phyloP scores from a whole-genome alignment of 1,284 basidiomycete genomes.

The Tilletia indica region DNA sequence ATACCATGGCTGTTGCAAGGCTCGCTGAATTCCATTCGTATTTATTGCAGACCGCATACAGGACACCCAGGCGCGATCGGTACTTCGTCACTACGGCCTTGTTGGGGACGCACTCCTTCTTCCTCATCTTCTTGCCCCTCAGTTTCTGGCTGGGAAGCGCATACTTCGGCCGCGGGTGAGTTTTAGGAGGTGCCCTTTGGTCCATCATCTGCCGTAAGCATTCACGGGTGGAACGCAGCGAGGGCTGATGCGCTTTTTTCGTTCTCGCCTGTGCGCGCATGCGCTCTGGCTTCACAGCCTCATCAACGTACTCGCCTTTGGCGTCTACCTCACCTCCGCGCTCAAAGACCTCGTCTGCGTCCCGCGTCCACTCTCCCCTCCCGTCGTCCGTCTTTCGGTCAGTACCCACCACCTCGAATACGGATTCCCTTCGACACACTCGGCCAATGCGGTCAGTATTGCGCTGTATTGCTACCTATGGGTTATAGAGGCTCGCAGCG shows the following conservation, averaged over 20 bases:
- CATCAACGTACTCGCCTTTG: slow-evolving; percentile 69
- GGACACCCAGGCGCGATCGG: slow-evolving; percentile 58
- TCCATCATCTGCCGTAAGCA: too few species aligned
- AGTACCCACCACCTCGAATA: slow-evolving; percentile 63
- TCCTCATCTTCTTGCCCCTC: slow-evolving; percentile 81
- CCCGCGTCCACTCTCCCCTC: slow-evolving; percentile 85
- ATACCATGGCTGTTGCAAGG: background rate
- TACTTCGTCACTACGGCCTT: slow-evolving; percentile 90
- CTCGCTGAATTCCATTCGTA: too few species aligned
- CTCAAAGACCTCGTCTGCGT: slow-evolving; percentile 86
- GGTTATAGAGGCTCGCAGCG: slow-evolving; percentile 21
- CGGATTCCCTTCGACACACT: slow-evolving; percentile 94
- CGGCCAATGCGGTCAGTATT: slow-evolving; percentile 84
- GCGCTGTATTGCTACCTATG: slow-evolving; percentile 59
- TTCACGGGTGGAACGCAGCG: too few species aligned
- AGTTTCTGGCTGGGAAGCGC: slow-evolving; percentile 82
- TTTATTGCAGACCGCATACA: background rate
- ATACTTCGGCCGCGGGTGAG: slow-evolving; percentile 66
- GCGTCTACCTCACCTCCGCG: slow-evolving; percentile 80
- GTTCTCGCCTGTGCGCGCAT: too few species aligned
- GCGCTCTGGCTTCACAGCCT: slow-evolving; percentile 15
- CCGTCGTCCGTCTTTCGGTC: slow-evolving; percentile 71
- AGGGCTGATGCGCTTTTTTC: too few species aligned
- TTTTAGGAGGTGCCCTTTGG: background rate
- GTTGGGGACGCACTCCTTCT: slow-evolving; percentile 81